Conservation (phyloP, 805 yeast genomes). For the Nakazawaea populi region DNA sequence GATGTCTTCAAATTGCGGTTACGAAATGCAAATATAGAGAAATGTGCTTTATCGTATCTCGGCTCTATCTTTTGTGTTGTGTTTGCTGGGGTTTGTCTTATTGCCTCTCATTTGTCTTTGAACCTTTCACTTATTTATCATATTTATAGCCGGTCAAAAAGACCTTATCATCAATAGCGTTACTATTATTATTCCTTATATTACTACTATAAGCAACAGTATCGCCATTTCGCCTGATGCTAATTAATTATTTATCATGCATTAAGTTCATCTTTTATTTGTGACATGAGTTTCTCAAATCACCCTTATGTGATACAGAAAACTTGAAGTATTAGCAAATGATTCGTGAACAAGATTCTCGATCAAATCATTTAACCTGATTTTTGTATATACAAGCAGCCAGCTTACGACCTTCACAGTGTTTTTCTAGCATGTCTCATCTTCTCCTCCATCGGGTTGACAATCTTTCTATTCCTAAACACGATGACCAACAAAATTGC, state of each 20-base stretch:
- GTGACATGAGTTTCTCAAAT: no score
- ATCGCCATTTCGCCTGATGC: background rate
- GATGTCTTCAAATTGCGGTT: no score
- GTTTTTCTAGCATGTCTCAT: conserved; percentile 41
- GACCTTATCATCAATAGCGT: background rate
- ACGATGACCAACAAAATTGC: conserved; percentile 56
- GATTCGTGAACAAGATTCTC: no score
- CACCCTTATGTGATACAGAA: no score
- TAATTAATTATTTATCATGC: background rate
- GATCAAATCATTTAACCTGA: no score
- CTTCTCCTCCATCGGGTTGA: conserved; percentile 39
- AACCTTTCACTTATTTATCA: background rate
- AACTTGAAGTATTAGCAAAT: no score
- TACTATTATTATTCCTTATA: background rate
- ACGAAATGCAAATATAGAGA: no score
- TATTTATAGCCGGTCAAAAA: background rate
- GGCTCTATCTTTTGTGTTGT: background rate
- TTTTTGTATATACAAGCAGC: no score
- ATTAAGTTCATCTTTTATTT: no score
- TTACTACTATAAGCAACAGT: background rate
- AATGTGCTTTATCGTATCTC: background rate
- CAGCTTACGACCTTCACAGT: conserved; percentile 17
- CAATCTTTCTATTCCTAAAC: conserved; percentile 33
- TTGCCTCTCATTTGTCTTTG: background rate
- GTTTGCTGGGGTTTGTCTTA: background rate